These are phyloP conservation scores for Tuber melanosporum DNA, from an alignment of 495 filamentous ascomycete species.

Conservation along the genomic window DNA sequence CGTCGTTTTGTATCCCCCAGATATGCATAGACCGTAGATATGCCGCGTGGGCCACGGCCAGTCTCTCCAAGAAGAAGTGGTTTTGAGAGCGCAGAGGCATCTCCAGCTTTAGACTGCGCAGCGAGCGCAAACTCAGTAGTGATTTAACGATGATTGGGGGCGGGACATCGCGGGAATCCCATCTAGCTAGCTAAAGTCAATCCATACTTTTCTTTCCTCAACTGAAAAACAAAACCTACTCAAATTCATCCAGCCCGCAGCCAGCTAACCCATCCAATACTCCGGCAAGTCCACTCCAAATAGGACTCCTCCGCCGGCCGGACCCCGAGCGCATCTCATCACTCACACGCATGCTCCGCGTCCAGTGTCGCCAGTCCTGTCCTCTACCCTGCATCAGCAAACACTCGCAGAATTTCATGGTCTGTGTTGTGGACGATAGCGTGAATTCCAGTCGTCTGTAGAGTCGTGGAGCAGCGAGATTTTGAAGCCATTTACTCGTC, in stretches of 20 bases:
- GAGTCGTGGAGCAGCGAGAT: slow-evolving; percentile 9
- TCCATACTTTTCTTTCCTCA: background rate
- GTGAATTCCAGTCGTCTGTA: slow-evolving; percentile 5
- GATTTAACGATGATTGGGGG: background rate
- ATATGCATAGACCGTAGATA: slow-evolving; percentile 4
- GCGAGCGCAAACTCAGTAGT: background rate
- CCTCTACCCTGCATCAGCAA: background rate
- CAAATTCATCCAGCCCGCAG: slow-evolving; percentile 3
- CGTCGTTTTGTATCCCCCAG: background rate
- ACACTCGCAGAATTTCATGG: background rate
- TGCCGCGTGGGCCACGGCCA: background rate
- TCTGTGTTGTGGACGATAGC: background rate
- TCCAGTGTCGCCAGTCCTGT: slow-evolving; percentile 1
- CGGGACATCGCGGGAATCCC: background rate
- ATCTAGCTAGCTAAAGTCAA: slow-evolving; percentile 7
- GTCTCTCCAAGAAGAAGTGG: background rate
- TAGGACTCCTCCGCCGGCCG: background rate
- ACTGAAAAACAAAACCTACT: background rate
- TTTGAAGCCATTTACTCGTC: slow-evolving; percentile 1
- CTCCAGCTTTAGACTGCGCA: background rate
- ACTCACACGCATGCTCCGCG: background rate
- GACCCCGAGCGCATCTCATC: background rate
- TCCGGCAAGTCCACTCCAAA: background rate
- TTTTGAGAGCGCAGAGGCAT: background rate
- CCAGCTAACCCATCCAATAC: background rate